Evolutionary conservation across 345 rosid species (phyloP).

Genomic region (Iberis pinnata): DNA sequence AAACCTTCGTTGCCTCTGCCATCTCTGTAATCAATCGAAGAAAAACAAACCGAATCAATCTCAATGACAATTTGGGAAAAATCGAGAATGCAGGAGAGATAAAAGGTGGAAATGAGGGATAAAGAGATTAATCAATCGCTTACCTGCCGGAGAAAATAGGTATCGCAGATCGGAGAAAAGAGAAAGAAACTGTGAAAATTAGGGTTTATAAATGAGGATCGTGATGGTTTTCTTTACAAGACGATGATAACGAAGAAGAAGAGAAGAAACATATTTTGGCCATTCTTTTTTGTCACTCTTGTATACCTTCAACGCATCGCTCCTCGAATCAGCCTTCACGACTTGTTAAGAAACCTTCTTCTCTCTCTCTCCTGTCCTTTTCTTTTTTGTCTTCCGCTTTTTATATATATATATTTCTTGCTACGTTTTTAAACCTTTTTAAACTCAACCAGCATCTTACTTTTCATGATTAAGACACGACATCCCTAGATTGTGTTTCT

Average conservation of each 20-base stretch:
- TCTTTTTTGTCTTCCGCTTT: neutral
- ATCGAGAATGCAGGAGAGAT: slow-evolving; percentile 18
- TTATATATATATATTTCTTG: neutral
- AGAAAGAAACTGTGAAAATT: neutral
- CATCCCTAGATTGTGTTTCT: slow-evolving; percentile 7
- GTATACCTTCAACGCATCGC: slow-evolving; percentile 50
- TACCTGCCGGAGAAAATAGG: slow-evolving; percentile 1
- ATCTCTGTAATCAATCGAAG: slow-evolving; percentile 27
- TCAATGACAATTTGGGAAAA: neutral
- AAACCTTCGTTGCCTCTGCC: slow-evolving; percentile 61
- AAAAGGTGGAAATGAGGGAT: too few species aligned
- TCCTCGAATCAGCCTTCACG: slow-evolving; percentile 37
- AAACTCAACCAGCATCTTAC: slow-evolving; percentile 10
- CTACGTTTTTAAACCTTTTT: neutral
- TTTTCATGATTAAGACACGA: slow-evolving; percentile 23
- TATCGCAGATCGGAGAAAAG: slow-evolving; percentile 15
- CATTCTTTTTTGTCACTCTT: slow-evolving; percentile 33
- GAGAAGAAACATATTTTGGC: slow-evolving; percentile 20
- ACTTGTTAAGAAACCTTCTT: slow-evolving; percentile 22
- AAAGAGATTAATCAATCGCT: too few species aligned
- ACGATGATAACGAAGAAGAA: slow-evolving; percentile 2
- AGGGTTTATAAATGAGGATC: slow-evolving; percentile 29
- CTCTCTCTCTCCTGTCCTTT: slow-evolving; percentile 19
- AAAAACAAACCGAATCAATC: slow-evolving; percentile 3
- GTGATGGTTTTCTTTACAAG: slow-evolving; percentile 8